Evolutionary conservation across 2,329 filamentous ascomycete genomes (phyloP).

Genomic region (Aspergillus nomiae): DNA sequence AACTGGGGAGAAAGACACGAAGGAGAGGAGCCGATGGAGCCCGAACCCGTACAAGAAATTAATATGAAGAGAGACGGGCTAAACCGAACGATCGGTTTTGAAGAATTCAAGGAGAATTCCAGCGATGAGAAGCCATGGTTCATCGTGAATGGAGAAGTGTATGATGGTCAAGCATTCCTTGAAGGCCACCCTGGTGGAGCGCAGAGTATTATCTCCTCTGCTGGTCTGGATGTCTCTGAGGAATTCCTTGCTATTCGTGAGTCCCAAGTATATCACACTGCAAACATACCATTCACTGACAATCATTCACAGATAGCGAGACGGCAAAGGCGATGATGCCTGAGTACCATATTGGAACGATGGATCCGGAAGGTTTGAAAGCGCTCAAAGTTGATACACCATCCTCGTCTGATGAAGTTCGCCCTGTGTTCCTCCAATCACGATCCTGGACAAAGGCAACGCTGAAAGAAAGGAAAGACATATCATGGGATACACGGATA

Average conservation of each 20-base stretch:
- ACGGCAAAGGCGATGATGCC: slow-evolving; percentile 91
- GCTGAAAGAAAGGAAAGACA: slow-evolving; percentile 65
- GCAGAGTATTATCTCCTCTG: slow-evolving; percentile 77
- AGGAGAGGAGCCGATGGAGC: slow-evolving; percentile 46
- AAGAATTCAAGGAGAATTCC: slow-evolving; percentile 71
- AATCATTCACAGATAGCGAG: slow-evolving; percentile 72
- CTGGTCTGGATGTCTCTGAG: slow-evolving; percentile 79
- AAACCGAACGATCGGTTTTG: slow-evolving; percentile 64
- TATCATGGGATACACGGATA: slow-evolving; percentile 78
- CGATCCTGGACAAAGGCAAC: slow-evolving; percentile 73
- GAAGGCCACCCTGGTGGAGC: slow-evolving; percentile 84
- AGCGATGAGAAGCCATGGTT: slow-evolving; percentile 76
- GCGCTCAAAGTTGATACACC: slow-evolving; percentile 54
- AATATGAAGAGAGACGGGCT: slow-evolving; percentile 74
- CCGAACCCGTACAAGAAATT: slow-evolving; percentile 65
- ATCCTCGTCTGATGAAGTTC: slow-evolving; percentile 46
- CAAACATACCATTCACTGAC: slow-evolving; percentile 23
- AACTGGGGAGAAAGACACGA: slow-evolving; percentile 77
- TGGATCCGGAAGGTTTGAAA: slow-evolving; percentile 63
- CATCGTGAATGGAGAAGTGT: slow-evolving; percentile 83
- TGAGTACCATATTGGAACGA: slow-evolving; percentile 77
- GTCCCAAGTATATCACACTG: slow-evolving; percentile 36
- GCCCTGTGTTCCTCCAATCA: slow-evolving; percentile 69
- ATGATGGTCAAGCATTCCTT: slow-evolving; percentile 79
- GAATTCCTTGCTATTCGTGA: slow-evolving; percentile 91